Percentiles rank a stretch among this genome's conserved stretches.
phyloP scores from a whole-genome alignment of 768 basidiomycete genomes.

The Tulasnella calospora region DNA sequence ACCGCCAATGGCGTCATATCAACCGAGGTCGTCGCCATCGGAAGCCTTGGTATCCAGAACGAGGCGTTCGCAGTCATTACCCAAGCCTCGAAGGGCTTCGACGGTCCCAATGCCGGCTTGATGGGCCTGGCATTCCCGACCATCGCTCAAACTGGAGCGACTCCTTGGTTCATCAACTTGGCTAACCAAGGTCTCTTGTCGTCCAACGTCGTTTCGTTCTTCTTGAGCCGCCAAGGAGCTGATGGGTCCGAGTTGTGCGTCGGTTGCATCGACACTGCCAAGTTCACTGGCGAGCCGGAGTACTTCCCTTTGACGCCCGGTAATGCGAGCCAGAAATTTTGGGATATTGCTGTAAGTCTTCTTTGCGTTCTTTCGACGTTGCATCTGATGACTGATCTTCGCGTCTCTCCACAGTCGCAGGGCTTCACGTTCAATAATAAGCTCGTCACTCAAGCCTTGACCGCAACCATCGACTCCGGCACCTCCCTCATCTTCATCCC shows the following conservation, averaged over 20 bases:
- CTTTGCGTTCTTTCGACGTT: neutral
- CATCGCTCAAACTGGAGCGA: slow-evolving; percentile 13
- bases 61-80: slow-evolving; percentile 5
- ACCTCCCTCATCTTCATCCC: neutral
- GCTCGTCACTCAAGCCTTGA: neutral
- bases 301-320: neutral
- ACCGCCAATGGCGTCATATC: neutral
- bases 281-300: slow-evolving; percentile 10
- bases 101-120: neutral
- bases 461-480: neutral
- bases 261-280: slow-evolving; percentile 13
- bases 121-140: neutral
- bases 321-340: neutral
- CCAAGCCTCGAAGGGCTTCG: neutral
- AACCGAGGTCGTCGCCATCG: slow-evolving; percentile 6
- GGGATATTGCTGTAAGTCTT: neutral
- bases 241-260: slow-evolving; percentile 23
- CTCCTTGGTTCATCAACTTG: slow-evolving; percentile 33
- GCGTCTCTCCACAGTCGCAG: neutral
- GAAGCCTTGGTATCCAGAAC: neutral
- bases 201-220: slow-evolving; percentile 33
- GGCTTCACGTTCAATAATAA: neutral
- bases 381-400: neutral
- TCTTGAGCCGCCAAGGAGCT: slow-evolving; percentile 20
- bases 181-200: slow-evolving; percentile 29